Evolutionary conservation across 2,329 filamentous ascomycete species (phyloP).

Genomic region (Fusarium bulbicola): DNA sequence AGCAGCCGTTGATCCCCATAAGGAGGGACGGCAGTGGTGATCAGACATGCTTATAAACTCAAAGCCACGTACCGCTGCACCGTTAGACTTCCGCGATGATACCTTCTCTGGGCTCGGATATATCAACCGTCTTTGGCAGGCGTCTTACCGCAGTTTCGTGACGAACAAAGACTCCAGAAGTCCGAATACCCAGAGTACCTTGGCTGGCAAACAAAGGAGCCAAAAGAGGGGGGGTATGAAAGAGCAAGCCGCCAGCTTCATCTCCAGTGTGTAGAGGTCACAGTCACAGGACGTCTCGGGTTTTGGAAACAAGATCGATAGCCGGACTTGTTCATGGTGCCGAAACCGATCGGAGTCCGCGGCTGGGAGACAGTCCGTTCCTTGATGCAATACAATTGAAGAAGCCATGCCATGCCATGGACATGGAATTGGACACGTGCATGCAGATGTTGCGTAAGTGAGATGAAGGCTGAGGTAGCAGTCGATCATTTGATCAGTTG

Average conservation of each 20-base stretch:
- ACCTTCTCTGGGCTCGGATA: conserved; percentile 24
- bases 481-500: conserved; percentile 19
- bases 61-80: neutral
- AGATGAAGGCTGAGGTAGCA: conserved; percentile 3
- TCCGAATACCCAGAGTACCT: neutral
- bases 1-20: conserved; percentile 6
- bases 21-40: conserved; percentile 13
- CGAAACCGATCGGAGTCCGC: conserved; percentile 42
- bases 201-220: neutral
- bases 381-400: conserved; percentile 2
- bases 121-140: conserved; percentile 17
- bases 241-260: neutral
- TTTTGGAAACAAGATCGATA: conserved; percentile 10
- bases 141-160: conserved; percentile 15
- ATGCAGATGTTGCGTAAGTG: conserved; percentile 14
- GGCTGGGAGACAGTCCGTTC: conserved; percentile 16
- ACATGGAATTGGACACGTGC: neutral
- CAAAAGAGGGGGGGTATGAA: neutral
- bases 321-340: conserved; percentile 38
- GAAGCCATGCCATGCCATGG: neutral
- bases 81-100: conserved; percentile 9
- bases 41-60: conserved; percentile 8
- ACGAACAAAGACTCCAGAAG: conserved; percentile 2
- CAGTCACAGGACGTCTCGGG: conserved; percentile 4
- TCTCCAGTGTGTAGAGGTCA: conserved; percentile 1